Base-by-base conservation (phyloP, 148 eudicot species). In the Fagopyrum tataricum region DNA sequence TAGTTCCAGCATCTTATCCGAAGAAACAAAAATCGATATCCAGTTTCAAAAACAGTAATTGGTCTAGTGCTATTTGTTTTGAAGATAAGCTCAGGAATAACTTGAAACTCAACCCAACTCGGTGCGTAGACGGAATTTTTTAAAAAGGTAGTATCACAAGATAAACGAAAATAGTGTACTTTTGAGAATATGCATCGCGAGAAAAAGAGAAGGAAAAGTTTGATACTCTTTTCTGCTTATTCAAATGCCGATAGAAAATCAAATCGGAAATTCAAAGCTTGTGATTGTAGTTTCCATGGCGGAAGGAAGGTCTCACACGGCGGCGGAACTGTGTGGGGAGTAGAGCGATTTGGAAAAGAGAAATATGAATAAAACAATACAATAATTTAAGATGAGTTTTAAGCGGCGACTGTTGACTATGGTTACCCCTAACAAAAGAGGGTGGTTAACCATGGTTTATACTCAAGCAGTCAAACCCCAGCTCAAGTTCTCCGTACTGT, bases 1-100 rank as follows among this genome's bases (percentile, higher is more conserved):
- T n/a, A 78, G 44, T 51, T 81, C 81, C 75, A 67, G 72, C 84
- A 82, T 81, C 23, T 2, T 72, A 66, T 31, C 52, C 37, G 37
- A 31, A 31, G 37, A 31, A 31, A 31, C 37, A 31, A 31, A 31
- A 31, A 2, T 17, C 47, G 4, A 17, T 13, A 4, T 67, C 48
- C 47, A 67, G 42, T 67, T 43, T 41, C 24, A n/a, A 67, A 40
- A 67, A 31, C 37, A 31, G 37, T 31, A 31, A 31, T 31, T 31
- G 37, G 37, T 31, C 37, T 31, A 31, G 37, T 31, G 37, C 37
- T 31, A 31, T 31, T 31, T 31, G 37, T 3, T 31, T 31, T 31
- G 37, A 31, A 31, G 37, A 31, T 31, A 31, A 31, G 37, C 37
- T 31, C 37, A 31, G 37, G 37, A 31, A 31, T 31, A 31, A 3